Evolutionary conservation across 495 filamentous ascomycete genomes (phyloP).

Genomic region (Immersiella caudata): DNA sequence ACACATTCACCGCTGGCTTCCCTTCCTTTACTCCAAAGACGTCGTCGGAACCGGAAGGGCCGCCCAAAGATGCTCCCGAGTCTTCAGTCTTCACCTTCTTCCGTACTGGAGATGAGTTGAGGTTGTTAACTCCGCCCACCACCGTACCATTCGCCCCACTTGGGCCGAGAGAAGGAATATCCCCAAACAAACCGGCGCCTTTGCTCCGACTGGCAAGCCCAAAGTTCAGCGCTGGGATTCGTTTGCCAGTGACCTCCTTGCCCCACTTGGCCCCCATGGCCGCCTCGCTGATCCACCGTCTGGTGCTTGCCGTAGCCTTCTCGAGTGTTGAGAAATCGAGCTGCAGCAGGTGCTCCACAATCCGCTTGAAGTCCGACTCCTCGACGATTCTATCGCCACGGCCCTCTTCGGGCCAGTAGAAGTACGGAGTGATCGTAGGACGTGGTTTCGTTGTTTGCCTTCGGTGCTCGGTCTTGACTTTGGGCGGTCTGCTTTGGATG

Average conservation of each 20-base stretch:
- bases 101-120: constrained; percentile 39
- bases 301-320: constrained; percentile 69
- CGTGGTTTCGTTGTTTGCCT: constrained; percentile 40
- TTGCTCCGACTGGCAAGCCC: neutral
- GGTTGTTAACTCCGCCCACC: neutral
- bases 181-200: constrained; percentile 4
- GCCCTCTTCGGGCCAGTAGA: constrained; percentile 67
- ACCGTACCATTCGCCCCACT: neutral
- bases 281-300: constrained; percentile 66
- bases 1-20: constrained; percentile 10
- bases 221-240: constrained; percentile 11
- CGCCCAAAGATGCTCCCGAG: neutral
- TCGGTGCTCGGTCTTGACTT: constrained; percentile 57
- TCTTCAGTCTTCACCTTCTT: constrained; percentile 32
- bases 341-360: constrained; percentile 77
- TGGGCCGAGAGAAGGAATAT: neutral
- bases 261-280: constrained; percentile 51
- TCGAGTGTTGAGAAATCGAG: constrained; percentile 78
- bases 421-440: constrained; percentile 59
- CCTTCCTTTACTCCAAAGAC: neutral
- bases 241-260: constrained; percentile 44
- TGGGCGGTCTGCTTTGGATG: constrained; percentile 57
- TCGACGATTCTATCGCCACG: constrained; percentile 71
- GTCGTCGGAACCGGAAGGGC: neutral
- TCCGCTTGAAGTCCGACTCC: constrained; percentile 72